Base-by-base conservation (phyloP, 352 stramenopile genomes). In the Thalassiosira mediterranea region DNA sequence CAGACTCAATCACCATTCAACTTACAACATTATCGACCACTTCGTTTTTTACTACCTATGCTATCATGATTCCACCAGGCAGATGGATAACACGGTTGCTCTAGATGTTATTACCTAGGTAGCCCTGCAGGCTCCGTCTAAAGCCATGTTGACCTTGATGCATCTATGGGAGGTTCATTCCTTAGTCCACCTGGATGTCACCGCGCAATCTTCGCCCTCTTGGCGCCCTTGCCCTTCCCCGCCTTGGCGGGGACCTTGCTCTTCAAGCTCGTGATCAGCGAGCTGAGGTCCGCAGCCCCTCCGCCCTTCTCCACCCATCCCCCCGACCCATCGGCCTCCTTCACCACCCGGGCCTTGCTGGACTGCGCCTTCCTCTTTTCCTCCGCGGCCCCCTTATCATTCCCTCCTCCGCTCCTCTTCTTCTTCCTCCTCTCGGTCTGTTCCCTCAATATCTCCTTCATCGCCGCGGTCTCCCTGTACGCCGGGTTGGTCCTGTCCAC, bases 401-500 rank as follows among this genome's bases (percentile, higher is more conserved):
- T 80, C 46, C 21, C 57, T 32, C 21, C 52, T 34, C 42, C 32
- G 8, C 73, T 71, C 54, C 81, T 79, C 32, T 83, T 86, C 19
- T 76, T 66, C 54, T 90, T 90, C 53, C 87, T 77, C 26, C 86
- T 72, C 53, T 83, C 88, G 8, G 72, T 71, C 68, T 94, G 88
- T 60, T 94, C 88, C 3, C 67, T 49, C 21, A 95, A 59, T 34
- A 95, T 82, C 32, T 87, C 62, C 46, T 79, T 84, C 89, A 95
- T 95, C 31, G 77, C 90, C 26, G 53, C 40, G 15, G 91, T 95
- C 38, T 93, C 81, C 77, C 92, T 95, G 74, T 87, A 96, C 26
- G 87, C 70, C 11, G 84, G 79, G 72, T 93, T 83, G 1, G 92
- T 96, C 21, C 80, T 80, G 72, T 96, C 93, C 67, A 96, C 94